Base-by-base conservation (phyloP, 2,329 filamentous ascomycete species). In the Hymenoscyphus linearis region DNA sequence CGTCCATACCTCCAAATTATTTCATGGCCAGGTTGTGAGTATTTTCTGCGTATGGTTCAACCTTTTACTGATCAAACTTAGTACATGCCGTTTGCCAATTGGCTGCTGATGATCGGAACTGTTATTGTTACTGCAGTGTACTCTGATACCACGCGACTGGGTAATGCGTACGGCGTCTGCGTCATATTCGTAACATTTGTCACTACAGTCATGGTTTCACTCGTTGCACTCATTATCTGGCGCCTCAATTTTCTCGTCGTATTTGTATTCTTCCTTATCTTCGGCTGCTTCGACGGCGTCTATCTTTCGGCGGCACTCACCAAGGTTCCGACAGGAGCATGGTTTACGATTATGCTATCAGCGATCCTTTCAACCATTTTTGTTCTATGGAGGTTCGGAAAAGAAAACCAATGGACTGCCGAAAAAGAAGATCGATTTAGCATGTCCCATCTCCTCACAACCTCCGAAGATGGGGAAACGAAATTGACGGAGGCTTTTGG, bases 151-250 rank as follows among this genome's bases (percentile, higher is more conserved):
- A 88, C 85, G 0, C 79, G 80, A 60, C 80, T 91, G 0, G 89
- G 89, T 26, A 85, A 91, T 68, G 89, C 89, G 0, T 92, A 92
- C 67, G 88, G 89, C 44, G 86, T 90, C 7, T 93, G 89, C 66
- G 89, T 93, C 70, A 90, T 92, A 67, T 83, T 90, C 55, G 89
- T 92, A 52, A 90, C 89, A 0, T 90, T 92, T 71, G 85, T 93
- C 69, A 88, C 87, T 59, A 92, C 89, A 0, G 87, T 82, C 72
- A 85, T 93, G 80, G 86, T 91, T 1, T 82, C 87, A 0, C 76
- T 93, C 1, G 86, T 88, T 1, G 86, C 89, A 0, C 78, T 92
- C 2, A 79, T 92, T 40, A 86, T 91, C 44, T 93, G 89, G 89
- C 80, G 83, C 22, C 72, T 88, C 27, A 81, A 82, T 2, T 76